These are phyloP conservation scores for Gracilaria domingensis DNA, from an alignment of 23 red algal genomes.

Conservation along the genomic window DNA sequence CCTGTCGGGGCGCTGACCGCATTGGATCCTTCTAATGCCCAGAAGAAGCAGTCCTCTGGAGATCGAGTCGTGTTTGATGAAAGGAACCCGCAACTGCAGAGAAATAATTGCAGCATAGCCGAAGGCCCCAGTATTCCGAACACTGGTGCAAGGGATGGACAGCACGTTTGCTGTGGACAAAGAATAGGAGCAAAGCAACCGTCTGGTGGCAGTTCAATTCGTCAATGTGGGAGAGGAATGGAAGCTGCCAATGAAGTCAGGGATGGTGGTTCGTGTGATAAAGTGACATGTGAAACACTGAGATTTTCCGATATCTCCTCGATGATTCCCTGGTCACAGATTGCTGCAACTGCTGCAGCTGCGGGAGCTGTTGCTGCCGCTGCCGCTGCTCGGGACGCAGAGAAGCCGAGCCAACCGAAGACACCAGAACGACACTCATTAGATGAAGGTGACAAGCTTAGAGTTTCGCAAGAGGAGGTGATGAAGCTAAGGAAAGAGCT, in stretches of 20 bases:
- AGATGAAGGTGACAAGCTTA: neutral
- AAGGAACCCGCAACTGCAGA: no score
- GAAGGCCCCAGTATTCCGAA: neutral
- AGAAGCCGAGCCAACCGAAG: neutral
- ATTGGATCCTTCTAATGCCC: neutral
- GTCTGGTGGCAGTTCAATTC: neutral
- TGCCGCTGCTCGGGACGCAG: constrained; percentile 2
- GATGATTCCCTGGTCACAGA: constrained; percentile 39
- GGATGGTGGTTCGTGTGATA: neutral
- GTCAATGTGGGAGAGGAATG: neutral
- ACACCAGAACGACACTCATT: neutral
- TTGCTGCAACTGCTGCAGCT: constrained; percentile 38
- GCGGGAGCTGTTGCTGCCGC: constrained; percentile 39
- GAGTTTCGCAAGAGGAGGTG: neutral
- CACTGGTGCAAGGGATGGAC: neutral
- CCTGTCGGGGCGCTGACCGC: neutral
- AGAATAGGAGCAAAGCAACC: neutral
- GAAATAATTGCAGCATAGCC: neutral
- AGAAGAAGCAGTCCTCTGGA: neutral
- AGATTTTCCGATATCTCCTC: neutral
- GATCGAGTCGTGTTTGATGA: neutral
- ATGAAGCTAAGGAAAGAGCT: neutral
- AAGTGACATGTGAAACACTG: neutral
- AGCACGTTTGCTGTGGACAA: neutral
- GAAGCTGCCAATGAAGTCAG: neutral